These are phyloP conservation scores for Populus trichocarpa DNA, from an alignment of 441 rosid genomes.

Conservation along the genomic window DNA sequence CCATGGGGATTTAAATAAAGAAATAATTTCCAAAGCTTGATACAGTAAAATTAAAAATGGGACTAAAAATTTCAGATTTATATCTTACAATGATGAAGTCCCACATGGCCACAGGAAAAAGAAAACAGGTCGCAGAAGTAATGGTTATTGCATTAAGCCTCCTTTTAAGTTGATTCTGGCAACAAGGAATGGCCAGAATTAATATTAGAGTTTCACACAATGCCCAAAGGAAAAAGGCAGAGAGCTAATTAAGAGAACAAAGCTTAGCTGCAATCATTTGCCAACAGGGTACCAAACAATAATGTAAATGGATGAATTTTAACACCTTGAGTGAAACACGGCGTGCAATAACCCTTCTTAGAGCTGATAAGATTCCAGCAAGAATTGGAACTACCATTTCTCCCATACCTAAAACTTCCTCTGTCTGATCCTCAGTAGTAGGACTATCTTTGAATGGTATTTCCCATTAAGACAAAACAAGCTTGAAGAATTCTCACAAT, in stretches of 20 bases:
- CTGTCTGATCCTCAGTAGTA: constrained; percentile 33
- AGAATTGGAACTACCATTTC: constrained; percentile 74
- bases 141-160: constrained; percentile 85
- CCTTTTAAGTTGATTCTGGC: constrained; percentile 83
- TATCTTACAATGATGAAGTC: constrained; percentile 77
- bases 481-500: background rate
- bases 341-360: constrained; percentile 88
- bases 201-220: background rate
- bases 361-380: constrained; percentile 92
- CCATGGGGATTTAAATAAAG: constrained; percentile 4
- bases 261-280: constrained; percentile 1
- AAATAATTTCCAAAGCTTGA: constrained; percentile 2
- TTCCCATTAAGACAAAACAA: background rate
- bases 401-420: constrained; percentile 60
- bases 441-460: background rate
- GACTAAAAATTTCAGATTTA: background rate
- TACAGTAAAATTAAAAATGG: background rate
- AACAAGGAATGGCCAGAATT: constrained; percentile 12
- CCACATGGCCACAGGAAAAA: constrained; percentile 99
- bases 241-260: background rate
- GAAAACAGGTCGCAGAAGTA: constrained; percentile 79
- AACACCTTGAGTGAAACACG: constrained; percentile 93
- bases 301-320: constrained; percentile 15
- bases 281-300: constrained; percentile 12
- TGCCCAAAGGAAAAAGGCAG: background rate